Percentiles rank a stretch among this genome's conserved stretches.
Conservation (phyloP, 2,329 filamentous ascomycete genomes). For the Sclerotinia glacialis region DNA sequence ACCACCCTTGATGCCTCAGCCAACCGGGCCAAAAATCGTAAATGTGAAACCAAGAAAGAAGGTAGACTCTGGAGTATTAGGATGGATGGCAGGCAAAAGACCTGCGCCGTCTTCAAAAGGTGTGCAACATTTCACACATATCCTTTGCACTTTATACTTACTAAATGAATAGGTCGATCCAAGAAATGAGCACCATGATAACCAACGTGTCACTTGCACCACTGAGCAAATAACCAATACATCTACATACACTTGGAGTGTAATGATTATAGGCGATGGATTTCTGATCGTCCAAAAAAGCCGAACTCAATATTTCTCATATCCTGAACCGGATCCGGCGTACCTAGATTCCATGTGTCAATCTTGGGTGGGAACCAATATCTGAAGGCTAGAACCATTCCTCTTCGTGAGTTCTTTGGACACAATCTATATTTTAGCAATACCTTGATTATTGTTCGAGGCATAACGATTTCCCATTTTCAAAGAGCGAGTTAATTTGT, state of each 20-base stretch:
- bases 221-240: conserved; percentile 9
- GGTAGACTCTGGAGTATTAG: conserved; percentile 30
- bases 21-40: conserved; percentile 10
- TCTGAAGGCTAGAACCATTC: neutral
- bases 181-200: conserved; percentile 33
- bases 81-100: conserved; percentile 35
- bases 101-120: conserved; percentile 36
- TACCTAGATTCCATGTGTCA: conserved; percentile 32
- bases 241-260: conserved; percentile 6
- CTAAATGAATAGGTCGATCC: conserved; percentile 30
- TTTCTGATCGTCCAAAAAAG: conserved; percentile 8
- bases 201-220: conserved; percentile 33
- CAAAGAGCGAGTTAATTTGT: conserved; percentile 33
- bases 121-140: conserved; percentile 18
- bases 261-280: conserved; percentile 18
- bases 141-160: conserved; percentile 15
- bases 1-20: conserved; percentile 17
- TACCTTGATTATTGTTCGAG: conserved; percentile 34
- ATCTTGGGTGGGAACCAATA: neutral
- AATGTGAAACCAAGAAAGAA: conserved; percentile 24
- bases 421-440: conserved; percentile 30
- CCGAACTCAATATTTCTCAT: conserved; percentile 22
- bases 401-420: conserved; percentile 21
- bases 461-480: conserved; percentile 47
- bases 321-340: conserved; percentile 45